These are phyloP conservation scores for Talaromyces stipitatus DNA, from an alignment of 495 filamentous ascomycete genomes.

Conservation along the genomic window DNA sequence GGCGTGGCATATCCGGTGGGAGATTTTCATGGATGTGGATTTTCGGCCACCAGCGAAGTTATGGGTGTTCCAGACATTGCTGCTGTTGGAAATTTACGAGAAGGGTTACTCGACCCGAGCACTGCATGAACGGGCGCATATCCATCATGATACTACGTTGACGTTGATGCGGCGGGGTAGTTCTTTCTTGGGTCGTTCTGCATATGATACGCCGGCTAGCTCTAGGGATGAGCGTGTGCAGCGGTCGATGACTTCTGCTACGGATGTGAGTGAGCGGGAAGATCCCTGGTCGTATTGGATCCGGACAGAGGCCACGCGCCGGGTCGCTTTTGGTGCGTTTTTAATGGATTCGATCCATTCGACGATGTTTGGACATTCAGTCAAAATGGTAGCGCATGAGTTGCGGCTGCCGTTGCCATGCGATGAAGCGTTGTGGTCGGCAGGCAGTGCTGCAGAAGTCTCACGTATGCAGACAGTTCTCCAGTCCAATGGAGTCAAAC, in stretches of 20 bases:
- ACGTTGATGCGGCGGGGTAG: constrained; percentile 91
- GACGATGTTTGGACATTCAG: constrained; percentile 96
- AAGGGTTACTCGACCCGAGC: constrained; percentile 92
- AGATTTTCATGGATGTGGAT: constrained; percentile 83
- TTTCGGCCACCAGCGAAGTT: constrained; percentile 92
- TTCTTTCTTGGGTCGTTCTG: constrained; percentile 84
- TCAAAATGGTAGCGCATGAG: constrained; percentile 95
- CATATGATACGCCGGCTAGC: constrained; percentile 81
- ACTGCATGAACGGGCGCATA: constrained; percentile 91
- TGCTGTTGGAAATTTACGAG: constrained; percentile 89
- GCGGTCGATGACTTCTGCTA: constrained; percentile 41
- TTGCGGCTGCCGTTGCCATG: constrained; percentile 88
- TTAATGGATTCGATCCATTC: constrained; percentile 94
- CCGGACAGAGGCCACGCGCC: constrained; percentile 81
- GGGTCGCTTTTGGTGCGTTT: constrained; percentile 91
- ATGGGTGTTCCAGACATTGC: constrained; percentile 92
- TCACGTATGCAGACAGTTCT: constrained; percentile 78
- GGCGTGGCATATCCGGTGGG: constrained; percentile 86
- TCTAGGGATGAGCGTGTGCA: constrained; percentile 56
- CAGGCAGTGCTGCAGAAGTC: constrained; percentile 82
- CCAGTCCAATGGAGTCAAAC: constrained; percentile 75
- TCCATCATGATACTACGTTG: constrained; percentile 92
- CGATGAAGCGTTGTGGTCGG: constrained; percentile 90
- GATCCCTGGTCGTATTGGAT: constrained; percentile 98
- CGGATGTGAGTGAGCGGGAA: constrained; percentile 60